Conservation (phyloP, 495 filamentous ascomycete species). For the Lophiotrema nucula region DNA sequence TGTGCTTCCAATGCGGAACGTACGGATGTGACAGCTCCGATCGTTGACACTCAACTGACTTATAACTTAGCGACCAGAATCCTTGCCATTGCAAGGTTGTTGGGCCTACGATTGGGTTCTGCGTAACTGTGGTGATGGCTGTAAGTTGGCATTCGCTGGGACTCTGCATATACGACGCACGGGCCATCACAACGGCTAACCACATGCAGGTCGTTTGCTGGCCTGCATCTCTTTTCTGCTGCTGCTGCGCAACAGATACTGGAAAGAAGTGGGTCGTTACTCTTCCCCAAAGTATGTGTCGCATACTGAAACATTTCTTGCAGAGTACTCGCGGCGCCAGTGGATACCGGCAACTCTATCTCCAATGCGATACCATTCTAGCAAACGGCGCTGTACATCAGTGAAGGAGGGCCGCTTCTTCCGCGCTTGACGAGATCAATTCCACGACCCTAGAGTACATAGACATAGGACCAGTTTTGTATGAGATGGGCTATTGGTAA, state of each 20-base stretch:
- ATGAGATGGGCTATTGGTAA: too few relatives aligned
- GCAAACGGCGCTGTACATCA: too few relatives aligned
- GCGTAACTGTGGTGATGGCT: constrained; percentile 50
- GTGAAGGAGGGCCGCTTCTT: too few relatives aligned
- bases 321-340: constrained; percentile 56
- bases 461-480: too few relatives aligned
- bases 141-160: constrained; percentile 41
- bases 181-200: constrained; percentile 19
- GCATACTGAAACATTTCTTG: neutral
- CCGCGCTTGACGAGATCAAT: too few relatives aligned
- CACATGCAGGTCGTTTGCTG: constrained; percentile 53
- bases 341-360: constrained; percentile 54
- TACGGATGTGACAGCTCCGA: too few relatives aligned
- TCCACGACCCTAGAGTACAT: too few relatives aligned
- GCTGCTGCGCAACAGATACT: constrained; percentile 56
- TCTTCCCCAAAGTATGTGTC: neutral
- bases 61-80: constrained; percentile 49
- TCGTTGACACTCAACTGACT: too few relatives aligned
- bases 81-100: constrained; percentile 63
- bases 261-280: constrained; percentile 53
- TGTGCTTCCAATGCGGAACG: constrained; percentile 36
- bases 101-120: constrained; percentile 59
- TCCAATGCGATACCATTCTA: constrained; percentile 56
- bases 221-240: constrained; percentile 59
- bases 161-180: constrained; percentile 3